A percentile compares a stretch with the other conserved stretches of the same genome.
Evolutionary conservation across 257 asterid genomes (phyloP).

Genomic region (Nicotiana benthamiana): DNA sequence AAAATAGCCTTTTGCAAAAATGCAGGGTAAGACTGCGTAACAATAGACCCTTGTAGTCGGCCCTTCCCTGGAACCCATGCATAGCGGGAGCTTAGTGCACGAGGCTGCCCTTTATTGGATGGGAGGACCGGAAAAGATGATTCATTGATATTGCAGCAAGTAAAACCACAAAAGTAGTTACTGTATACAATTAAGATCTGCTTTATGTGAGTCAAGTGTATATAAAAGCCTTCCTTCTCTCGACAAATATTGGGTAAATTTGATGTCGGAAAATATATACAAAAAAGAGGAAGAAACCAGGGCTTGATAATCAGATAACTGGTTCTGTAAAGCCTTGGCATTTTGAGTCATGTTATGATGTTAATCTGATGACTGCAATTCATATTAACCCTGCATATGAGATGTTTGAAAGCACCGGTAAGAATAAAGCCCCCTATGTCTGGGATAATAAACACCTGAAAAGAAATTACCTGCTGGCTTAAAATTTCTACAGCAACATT

Average conservation of each 20-base stretch:
- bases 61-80: no score
- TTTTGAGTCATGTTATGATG: not conserved
- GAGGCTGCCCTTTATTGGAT: no score
- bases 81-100: no score
- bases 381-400: not conserved
- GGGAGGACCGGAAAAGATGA: not conserved
- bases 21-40: no score
- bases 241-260: not conserved
- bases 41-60: no score
- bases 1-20: no score
- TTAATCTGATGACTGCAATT: not conserved
- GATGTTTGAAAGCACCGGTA: not conserved
- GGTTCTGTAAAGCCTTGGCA: not conserved
- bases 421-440: not conserved
- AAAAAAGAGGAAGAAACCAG: not conserved
- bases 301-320: not conserved
- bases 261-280: not conserved
- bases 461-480: constrained; percentile 77
- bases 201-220: not conserved
- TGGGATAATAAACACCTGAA: not conserved
- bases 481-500: constrained; percentile 86
- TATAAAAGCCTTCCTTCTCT: not conserved
- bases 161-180: not conserved
- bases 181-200: not conserved
- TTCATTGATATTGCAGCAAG: not conserved